phyloP scores from a whole-genome alignment of 1,139 yeast species.

The Blastobotrys arbuscula region DNA sequence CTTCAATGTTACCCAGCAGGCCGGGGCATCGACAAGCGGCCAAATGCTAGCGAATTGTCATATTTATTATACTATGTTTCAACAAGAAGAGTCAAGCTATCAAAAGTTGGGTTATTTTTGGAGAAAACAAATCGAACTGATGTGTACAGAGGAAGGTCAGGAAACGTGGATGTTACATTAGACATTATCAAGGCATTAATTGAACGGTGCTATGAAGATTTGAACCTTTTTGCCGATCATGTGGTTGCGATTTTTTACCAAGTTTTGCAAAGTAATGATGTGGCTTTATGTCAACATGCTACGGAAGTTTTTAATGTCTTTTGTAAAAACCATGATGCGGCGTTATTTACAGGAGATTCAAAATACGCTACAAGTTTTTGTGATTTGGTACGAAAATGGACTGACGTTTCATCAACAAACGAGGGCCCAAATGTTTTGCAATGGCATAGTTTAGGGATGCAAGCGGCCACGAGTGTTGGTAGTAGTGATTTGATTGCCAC shows the following conservation, averaged over 20 bases:
- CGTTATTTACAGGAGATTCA: constrained; percentile 67
- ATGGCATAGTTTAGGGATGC: constrained; percentile 46
- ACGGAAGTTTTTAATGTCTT: constrained; percentile 45
- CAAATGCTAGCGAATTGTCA: constrained; percentile 86
- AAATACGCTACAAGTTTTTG: constrained; percentile 51
- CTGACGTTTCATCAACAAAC: constrained; percentile 18
- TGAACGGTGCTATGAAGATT: constrained; percentile 70
- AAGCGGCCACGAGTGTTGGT: constrained; percentile 43
- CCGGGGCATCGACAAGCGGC: constrained; percentile 74
- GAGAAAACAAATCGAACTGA: constrained; percentile 61
- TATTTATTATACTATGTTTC: constrained; percentile 89
- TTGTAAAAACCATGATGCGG: constrained; percentile 60
- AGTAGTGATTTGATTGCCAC: constrained; percentile 42
- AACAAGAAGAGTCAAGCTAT: constrained; percentile 79
- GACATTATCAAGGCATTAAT: constrained; percentile 65
- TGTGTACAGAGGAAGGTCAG: constrained; percentile 55
- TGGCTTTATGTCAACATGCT: constrained; percentile 50
- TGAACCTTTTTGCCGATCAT: constrained; percentile 69
- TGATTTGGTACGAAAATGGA: constrained; percentile 32
- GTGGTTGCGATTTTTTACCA: constrained; percentile 37
- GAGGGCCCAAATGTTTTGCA: constrained; percentile 40
- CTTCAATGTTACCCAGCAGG: constrained; percentile 94
- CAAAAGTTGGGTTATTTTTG: constrained; percentile 72
- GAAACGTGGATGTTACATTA: constrained; percentile 78
- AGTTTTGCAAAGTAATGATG: constrained; percentile 48